Base-by-base conservation (phyloP, 1,284 basidiomycete species). In the Moesziomyces antarcticus region DNA sequence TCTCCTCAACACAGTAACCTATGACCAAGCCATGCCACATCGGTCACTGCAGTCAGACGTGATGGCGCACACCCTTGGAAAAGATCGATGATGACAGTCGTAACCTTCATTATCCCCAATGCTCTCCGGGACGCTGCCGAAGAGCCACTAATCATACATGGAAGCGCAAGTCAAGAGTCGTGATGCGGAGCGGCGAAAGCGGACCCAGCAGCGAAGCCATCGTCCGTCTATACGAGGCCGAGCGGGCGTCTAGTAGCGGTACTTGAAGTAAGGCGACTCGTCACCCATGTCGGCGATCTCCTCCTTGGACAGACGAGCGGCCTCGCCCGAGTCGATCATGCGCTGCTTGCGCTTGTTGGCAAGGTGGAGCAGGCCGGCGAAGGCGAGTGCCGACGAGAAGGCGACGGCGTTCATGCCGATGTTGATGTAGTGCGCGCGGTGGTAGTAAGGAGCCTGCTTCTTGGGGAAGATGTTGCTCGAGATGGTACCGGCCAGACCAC, bases 221-320 rank as follows among this genome's bases (percentile, higher is more conserved):
- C 30, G 4, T 33, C 30, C 18, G 16, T 40, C 37, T 40, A 40
- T 16, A 6, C 16, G 16, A 40, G 37, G 37, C 37, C 37, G 16
- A 40, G 18, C 16, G 37, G 33, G 18, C 43, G 51, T 62, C 65
- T 68, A 77, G 65, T 75, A 77, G 41, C 73, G 57, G 73, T 77
- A 77, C 63, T 66, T 71, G 68, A 77, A 77, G 68, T 73, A 77
- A 47, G 75, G 75, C 14, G 75, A 77, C 54, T 69, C 63, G 63
- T 77, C 75, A 54, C 75, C 73, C 52, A 77, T 52, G 50, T 74
- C 73, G 45, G 73, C 69, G 48, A 72, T 61, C 64, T 74, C 44
- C 51, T 72, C 52, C 56, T 50, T 67, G 27, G 61, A 58, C 25
- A 62, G 50, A 11, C 53, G 50, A 5, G 64, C 75, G 14, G 75